Percentiles rank a stretch among this genome's conserved stretches.
phyloP scores from a whole-genome alignment of 345 rosid species.

The Populus nigra region DNA sequence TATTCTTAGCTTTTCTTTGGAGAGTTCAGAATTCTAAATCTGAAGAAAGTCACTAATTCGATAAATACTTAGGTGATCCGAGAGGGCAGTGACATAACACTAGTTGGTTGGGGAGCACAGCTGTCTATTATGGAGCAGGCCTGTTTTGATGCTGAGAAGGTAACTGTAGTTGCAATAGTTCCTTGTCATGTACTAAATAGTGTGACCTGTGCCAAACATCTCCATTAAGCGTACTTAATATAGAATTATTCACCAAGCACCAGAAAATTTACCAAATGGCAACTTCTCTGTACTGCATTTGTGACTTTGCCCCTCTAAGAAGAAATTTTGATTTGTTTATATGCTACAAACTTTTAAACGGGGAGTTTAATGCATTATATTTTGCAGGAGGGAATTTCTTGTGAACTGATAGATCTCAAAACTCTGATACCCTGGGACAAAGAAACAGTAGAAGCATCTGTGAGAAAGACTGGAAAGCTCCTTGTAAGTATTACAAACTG shows the following conservation, averaged over 20 bases:
- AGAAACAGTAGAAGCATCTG: constrained; percentile 82
- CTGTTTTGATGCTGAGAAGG: constrained; percentile 74
- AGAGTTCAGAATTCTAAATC: constrained; percentile 10
- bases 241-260: not conserved
- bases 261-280: not conserved
- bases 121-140: constrained; percentile 85
- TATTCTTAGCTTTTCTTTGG: not conserved
- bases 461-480: constrained; percentile 78
- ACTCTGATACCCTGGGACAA: constrained; percentile 90
- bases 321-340: not conserved
- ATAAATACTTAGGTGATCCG: constrained; percentile 55
- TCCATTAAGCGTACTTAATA: not conserved
- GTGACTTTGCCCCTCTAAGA: not conserved
- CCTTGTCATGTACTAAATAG: not conserved
- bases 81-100: constrained; percentile 81
- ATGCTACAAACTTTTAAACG: not conserved
- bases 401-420: constrained; percentile 82
- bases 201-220: not conserved
- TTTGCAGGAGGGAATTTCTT: constrained; percentile 82
- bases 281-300: not conserved
- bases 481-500: constrained; percentile 46
- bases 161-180: constrained; percentile 8
- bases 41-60: constrained; percentile 10
- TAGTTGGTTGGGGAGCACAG: constrained; percentile 97
- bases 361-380: not conserved